These are phyloP conservation scores for Scleroderma citrinum DNA, from an alignment of 768 basidiomycete genomes.

Conservation along the genomic window DNA sequence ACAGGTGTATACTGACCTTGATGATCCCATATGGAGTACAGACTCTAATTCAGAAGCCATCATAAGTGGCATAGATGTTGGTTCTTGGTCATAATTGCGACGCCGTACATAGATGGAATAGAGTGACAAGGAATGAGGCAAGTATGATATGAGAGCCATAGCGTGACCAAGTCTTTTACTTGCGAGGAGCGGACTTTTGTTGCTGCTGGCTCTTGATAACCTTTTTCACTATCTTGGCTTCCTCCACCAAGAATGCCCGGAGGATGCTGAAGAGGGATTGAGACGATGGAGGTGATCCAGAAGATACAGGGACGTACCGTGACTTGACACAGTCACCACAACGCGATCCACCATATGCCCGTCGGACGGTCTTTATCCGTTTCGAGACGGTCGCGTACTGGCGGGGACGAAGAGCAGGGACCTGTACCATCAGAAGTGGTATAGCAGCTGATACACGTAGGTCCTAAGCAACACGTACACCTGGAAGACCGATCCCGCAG, in stretches of 20 bases:
- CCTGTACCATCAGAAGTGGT: constrained; percentile 42
- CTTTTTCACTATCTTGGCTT: constrained; percentile 99
- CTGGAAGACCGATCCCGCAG: constrained; percentile 89
- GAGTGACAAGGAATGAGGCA: neutral
- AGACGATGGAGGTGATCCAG: neutral
- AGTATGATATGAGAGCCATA: neutral
- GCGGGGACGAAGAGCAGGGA: constrained; percentile 93
- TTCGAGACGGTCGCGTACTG: constrained; percentile 95
- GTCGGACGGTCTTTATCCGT: constrained; percentile 91
- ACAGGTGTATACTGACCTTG: neutral
- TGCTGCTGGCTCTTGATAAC: constrained; percentile 94
- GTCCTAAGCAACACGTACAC: constrained; percentile 55
- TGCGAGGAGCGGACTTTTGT: constrained; percentile 31
- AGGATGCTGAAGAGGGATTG: constrained; percentile 62
- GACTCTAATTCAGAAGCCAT: neutral
- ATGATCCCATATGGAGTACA: neutral
- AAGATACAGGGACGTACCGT: constrained; percentile 51
- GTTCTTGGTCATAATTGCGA: neutral
- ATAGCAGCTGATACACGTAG: neutral
- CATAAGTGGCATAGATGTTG: neutral
- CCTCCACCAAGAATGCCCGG: constrained; percentile 97
- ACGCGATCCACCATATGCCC: constrained; percentile 96
- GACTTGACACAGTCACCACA: constrained; percentile 95
- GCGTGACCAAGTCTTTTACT: constrained; percentile 13
- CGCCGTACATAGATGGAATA: neutral